These are phyloP conservation scores for Pythium utonaiense DNA, from an alignment of 352 stramenopile genomes.

Conservation along the genomic window DNA sequence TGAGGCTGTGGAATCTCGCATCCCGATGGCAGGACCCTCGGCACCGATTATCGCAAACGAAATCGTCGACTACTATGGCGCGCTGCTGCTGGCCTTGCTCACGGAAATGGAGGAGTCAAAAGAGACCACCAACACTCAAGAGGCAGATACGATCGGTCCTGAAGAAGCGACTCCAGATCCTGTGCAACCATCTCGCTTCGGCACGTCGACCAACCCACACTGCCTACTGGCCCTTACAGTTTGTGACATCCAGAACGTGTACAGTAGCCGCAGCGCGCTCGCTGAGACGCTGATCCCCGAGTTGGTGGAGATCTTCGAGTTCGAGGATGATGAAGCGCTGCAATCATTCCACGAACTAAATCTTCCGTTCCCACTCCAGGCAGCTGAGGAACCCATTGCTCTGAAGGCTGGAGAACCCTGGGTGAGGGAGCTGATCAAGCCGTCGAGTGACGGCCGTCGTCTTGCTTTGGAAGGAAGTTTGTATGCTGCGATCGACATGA, in stretches of 20 bases:
- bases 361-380: not conserved
- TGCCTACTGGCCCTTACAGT: slow-evolving; percentile 68
- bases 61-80: slow-evolving; percentile 72
- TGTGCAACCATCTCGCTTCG: slow-evolving; percentile 37
- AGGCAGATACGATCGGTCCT: not conserved
- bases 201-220: slow-evolving; percentile 45
- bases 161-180: not conserved
- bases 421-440: slow-evolving; percentile 50
- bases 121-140: not conserved
- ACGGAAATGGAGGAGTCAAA: slow-evolving; percentile 1
- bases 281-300: slow-evolving; percentile 60
- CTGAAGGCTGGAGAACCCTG: not conserved
- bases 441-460: slow-evolving; percentile 24
- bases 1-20: slow-evolving; percentile 18
- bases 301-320: slow-evolving; percentile 68
- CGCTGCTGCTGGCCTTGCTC: slow-evolving; percentile 59
- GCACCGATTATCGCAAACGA: slow-evolving; percentile 69
- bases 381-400: not conserved
- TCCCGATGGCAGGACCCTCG: slow-evolving; percentile 51
- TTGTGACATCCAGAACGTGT: slow-evolving; percentile 79
- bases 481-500: slow-evolving; percentile 16
- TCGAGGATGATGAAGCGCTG: slow-evolving; percentile 63
- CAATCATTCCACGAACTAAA: slow-evolving; percentile 8
- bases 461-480: slow-evolving; percentile 13
- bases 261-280: slow-evolving; percentile 72